A percentile compares a stretch with the other conserved stretches of the same genome.
These are phyloP conservation scores for Phytophthora pseudosyringae DNA, from an alignment of 352 stramenopile genomes.

Conservation along the genomic window DNA sequence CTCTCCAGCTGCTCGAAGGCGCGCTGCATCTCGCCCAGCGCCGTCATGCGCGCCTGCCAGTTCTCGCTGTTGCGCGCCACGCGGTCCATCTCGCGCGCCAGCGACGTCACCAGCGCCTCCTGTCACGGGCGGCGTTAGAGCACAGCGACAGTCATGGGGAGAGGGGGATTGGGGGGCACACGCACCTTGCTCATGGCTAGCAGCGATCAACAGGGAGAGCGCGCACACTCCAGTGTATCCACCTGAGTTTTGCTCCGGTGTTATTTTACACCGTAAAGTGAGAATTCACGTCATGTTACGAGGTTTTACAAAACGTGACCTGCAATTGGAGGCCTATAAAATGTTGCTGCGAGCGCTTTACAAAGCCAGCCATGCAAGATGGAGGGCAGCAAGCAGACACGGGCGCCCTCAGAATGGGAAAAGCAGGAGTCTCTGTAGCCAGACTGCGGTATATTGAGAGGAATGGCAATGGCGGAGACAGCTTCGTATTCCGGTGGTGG, in stretches of 20 bases:
- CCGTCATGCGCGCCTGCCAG: conserved; percentile 80
- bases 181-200: conserved; percentile 14
- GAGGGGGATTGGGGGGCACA: not conserved
- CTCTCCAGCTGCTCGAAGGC: conserved; percentile 69
- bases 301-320: not conserved
- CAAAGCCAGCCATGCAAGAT: no score
- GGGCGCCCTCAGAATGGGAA: no score
- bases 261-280: no score
- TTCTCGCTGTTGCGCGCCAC: conserved; percentile 80
- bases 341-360: no score
- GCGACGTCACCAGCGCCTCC: conserved; percentile 42
- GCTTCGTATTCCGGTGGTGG: no score
- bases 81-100: conserved; percentile 79
- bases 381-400: no score
- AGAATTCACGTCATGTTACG: not conserved
- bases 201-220: not conserved
- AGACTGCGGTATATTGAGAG: no score
- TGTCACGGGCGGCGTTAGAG: conserved; percentile 15
- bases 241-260: not conserved
- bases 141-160: not conserved
- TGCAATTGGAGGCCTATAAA: no score
- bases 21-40: conserved; percentile 68
- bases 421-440: no score
- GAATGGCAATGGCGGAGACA: no score
- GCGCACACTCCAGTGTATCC: not conserved